These are phyloP conservation scores for Dactylorhiza incarnata DNA, from an alignment of 106 monocot species.

Conservation along the genomic window DNA sequence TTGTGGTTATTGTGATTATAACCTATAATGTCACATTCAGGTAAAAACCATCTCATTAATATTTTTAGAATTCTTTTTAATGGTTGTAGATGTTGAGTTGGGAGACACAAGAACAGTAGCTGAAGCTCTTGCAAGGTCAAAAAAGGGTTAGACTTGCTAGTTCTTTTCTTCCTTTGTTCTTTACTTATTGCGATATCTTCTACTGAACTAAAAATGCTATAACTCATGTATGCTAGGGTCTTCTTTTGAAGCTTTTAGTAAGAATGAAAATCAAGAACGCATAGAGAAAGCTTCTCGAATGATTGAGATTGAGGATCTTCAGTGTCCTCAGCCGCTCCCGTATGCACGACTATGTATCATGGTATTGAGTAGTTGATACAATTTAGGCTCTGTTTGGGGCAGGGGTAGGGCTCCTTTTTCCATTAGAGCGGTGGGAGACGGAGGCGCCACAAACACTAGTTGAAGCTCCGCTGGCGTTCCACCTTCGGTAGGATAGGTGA, in stretches of 20 bases:
- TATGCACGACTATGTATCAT: slow-evolving; percentile 83
- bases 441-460: too few species aligned
- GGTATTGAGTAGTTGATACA: slow-evolving; percentile 26
- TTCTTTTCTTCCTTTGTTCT: slow-evolving; percentile 10
- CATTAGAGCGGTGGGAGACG: too few species aligned
- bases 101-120: slow-evolving; percentile 81
- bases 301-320: slow-evolving; percentile 96
- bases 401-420: too few species aligned
- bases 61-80: slow-evolving; percentile 5
- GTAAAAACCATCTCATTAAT: neutral
- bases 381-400: neutral
- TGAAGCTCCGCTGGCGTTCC: too few species aligned
- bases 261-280: slow-evolving; percentile 48
- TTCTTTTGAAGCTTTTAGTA: slow-evolving; percentile 46
- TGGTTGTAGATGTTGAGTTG: slow-evolving; percentile 65
- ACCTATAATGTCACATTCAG: neutral
- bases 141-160: slow-evolving; percentile 54
- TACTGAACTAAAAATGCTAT: slow-evolving; percentile 7
- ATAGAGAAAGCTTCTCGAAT: slow-evolving; percentile 54
- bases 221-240: slow-evolving; percentile 22
- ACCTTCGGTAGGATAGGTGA: too few species aligned
- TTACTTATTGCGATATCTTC: neutral
- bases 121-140: slow-evolving; percentile 91
- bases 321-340: slow-evolving; percentile 47
- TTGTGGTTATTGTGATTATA: neutral